Base-by-base conservation (phyloP, 2,329 filamentous ascomycete genomes). In the Sphaerostilbella broomeana region DNA sequence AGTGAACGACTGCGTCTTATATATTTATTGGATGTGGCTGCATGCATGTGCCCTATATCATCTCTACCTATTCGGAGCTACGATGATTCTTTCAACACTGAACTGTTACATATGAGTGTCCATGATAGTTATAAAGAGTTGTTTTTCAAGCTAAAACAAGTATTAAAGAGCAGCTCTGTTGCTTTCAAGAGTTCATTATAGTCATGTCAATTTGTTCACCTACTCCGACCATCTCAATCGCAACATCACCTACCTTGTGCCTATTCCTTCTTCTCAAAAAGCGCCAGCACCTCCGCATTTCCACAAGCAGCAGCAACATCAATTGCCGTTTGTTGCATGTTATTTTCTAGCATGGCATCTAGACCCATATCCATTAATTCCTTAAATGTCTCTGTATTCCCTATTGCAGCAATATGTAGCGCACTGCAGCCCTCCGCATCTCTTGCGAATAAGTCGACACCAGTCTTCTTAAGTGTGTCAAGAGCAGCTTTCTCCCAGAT, bases 221-320 rank as follows among this genome's bases (percentile, higher is more conserved):
- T 24, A 18, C n/a, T 13, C 17, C n/a, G 10, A 29, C 3, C 15
- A 16, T 17, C 6, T 6, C 13, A 25, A 13, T 8, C 6, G 19
- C 12, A 4, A 13, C 17, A 9, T 6, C 13, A 10, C 11, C 18
- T n/a, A n/a, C n/a, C 12, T 4, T 9, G 5, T 6, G 5, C 13
- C 40, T 48, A 35, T 6, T 44, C 26, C 33, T 48, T 47, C 44
- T 46, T 51, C 34, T 52, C 47, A 47, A 62, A 62, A n/a, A 62
- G 12, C 11, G 38, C 46, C 35, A 63, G 25, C 6, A 60, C 44
- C 2, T 36, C 37, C n/a, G 40, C 27, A 7, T 57, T 57, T 8
- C 45, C 48, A 38, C 43, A 53, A 9, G 55, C 57, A 16, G 56
- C 60, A 12, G 61, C 61, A 2, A 58, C 51, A 48, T 64, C 59